phyloP scores from a whole-genome alignment of 2,329 filamentous ascomycete genomes.

The Trichoderma gracile region DNA sequence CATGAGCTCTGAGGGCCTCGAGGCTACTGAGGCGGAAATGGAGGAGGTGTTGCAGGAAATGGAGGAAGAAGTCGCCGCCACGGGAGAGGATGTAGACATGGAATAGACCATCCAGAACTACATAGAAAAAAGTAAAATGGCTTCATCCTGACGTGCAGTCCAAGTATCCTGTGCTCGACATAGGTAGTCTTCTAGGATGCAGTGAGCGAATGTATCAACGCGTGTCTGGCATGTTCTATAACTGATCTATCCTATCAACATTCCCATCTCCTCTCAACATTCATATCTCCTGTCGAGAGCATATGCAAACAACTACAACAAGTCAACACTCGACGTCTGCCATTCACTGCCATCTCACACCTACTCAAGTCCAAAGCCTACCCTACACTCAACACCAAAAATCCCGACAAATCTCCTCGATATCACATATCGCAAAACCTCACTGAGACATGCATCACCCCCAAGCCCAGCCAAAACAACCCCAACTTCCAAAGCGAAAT shows the following conservation, averaged over 20 bases:
- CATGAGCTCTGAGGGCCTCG: slow-evolving; percentile 66
- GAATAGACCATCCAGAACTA: slow-evolving; percentile 18
- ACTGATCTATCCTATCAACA: background rate
- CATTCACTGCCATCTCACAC: background rate
- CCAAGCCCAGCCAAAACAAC: background rate
- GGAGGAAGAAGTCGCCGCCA: slow-evolving; percentile 41
- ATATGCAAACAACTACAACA: background rate
- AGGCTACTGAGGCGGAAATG: slow-evolving; percentile 64
- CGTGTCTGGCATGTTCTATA: background rate
- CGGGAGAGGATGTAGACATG: slow-evolving; percentile 28
- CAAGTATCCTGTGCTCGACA: background rate
- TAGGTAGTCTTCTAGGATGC: no score
- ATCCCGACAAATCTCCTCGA: background rate
- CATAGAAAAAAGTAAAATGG: slow-evolving; percentile 1
- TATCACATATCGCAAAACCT: background rate
- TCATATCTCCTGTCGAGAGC: background rate
- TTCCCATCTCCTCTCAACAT: background rate
- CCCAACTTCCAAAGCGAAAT: background rate
- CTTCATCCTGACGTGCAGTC: background rate
- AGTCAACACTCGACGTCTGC: background rate
- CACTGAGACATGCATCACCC: slow-evolving; percentile 16
- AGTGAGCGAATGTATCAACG: background rate
- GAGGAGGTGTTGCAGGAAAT: slow-evolving; percentile 52
- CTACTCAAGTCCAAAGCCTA: background rate
- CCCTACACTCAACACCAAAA: background rate